These are phyloP conservation scores for Phaeotremella skinneri DNA, from an alignment of 768 basidiomycete species.

Conservation along the genomic window DNA sequence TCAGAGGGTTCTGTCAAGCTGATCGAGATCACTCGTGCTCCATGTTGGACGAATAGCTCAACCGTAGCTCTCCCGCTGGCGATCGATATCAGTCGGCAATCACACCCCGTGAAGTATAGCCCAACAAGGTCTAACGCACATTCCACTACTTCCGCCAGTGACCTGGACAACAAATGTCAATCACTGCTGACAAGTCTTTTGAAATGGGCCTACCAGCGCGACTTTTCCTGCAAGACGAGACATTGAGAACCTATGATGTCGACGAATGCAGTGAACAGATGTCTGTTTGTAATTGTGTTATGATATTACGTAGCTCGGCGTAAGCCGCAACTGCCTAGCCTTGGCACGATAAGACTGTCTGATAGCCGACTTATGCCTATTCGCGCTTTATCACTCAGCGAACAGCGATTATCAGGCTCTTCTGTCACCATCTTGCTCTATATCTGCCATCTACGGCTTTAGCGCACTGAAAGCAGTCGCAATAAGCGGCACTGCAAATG, in stretches of 20 bases:
- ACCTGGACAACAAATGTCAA: not conserved
- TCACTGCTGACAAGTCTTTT: not conserved
- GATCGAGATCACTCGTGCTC: slow-evolving; percentile 3
- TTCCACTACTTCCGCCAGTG: slow-evolving; percentile 9
- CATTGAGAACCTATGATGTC: not conserved
- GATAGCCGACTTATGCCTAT: too few relatives aligned
- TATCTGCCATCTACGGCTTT: too few relatives aligned
- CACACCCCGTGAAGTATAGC: too few relatives aligned
- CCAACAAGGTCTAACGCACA: too few relatives aligned
- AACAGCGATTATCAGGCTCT: too few relatives aligned
- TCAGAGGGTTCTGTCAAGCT: not conserved
- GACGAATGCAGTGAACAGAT: not conserved
- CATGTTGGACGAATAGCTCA: slow-evolving; percentile 3
- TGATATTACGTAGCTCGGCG: not conserved
- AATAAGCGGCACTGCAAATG: too few relatives aligned
- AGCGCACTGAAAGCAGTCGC: too few relatives aligned
- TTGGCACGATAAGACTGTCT: not conserved
- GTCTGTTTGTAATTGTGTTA: too few relatives aligned
- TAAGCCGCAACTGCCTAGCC: not conserved
- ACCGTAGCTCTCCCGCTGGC: slow-evolving; percentile 3
- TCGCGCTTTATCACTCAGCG: too few relatives aligned
- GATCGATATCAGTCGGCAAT: not conserved
- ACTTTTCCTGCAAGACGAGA: slow-evolving; percentile 3
- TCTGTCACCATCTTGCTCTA: too few relatives aligned
- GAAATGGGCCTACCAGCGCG: not conserved